phyloP scores from a whole-genome alignment of 352 stramenopile genomes.

The Elongisporangium undulatum region DNA sequence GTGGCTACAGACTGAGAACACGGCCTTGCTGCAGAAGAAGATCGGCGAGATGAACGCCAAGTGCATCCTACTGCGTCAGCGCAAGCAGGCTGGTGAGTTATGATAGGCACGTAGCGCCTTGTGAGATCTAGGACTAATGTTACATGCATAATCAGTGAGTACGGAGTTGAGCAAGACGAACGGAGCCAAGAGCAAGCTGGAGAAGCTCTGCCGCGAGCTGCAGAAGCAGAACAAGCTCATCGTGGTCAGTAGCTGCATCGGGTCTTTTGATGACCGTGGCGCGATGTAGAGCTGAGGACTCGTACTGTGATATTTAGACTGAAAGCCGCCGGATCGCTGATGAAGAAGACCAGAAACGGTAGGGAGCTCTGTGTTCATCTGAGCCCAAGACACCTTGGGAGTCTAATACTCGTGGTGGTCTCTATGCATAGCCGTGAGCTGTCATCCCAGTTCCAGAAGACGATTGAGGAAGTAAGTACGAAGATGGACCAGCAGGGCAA shows the following conservation, averaged over 20 bases:
- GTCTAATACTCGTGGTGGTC: neutral
- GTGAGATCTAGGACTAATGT: neutral
- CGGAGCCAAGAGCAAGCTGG: constrained; percentile 67
- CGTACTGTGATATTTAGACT: constrained; percentile 16
- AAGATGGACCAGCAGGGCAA: constrained; percentile 87
- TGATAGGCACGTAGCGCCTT: too few relatives aligned
- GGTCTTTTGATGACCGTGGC: neutral
- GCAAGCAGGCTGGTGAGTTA: constrained; percentile 55
- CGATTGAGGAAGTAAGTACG: constrained; percentile 83
- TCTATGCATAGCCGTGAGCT: constrained; percentile 44
- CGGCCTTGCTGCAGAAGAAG: constrained; percentile 74
- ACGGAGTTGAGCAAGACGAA: constrained; percentile 62
- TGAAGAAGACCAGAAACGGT: constrained; percentile 81
- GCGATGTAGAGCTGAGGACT: neutral
- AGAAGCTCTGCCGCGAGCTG: constrained; percentile 80
- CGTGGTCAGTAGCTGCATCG: constrained; percentile 23
- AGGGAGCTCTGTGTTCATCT: neutral
- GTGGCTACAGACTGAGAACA: constrained; percentile 38
- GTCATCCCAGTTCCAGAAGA: constrained; percentile 79
- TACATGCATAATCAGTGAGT: constrained; percentile 23
- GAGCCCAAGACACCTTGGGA: neutral
- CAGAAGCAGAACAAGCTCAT: constrained; percentile 89
- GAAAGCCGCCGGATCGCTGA: constrained; percentile 83
- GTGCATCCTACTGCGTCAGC: constrained; percentile 71
- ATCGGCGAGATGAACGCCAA: constrained; percentile 78